Base-by-base conservation (phyloP, 805 yeast genomes). In the Ascoidea tarda region DNA sequence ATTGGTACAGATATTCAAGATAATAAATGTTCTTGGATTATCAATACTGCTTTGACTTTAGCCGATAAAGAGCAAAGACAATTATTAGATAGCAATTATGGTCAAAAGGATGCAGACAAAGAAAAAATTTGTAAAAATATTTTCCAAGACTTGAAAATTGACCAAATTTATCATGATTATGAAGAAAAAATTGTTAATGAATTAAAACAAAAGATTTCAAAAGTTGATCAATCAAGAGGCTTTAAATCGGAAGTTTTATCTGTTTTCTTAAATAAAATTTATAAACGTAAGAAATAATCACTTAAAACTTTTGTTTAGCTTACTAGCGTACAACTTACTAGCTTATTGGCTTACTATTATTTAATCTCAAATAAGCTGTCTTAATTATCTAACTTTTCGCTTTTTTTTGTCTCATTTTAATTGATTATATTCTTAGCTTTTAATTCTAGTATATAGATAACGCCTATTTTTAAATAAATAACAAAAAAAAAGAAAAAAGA, bases 1-100 rank as follows among this genome's bases (percentile, higher is more conserved):
- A 88, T 93, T 60, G 99, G 99, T 60, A 93, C 99, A 55, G 99
- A 93, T 68, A 93, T 93, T 65, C 86, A 86, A 72, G 99, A 93
- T 71, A 93, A 93, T 79, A 93, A 93, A 71, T 93, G 99, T 70
- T 86, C 96, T 48, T 93, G 99, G 99, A 82, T 93, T 53, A 78
- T 93, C 62, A 93, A 93, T 75, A 86, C 87, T 60, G 99, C 99
- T 6, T 78, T 93, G 62, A 77, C 83, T 66, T 71, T 82, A 59
- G 91, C 79, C 51, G 75, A 78, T 32, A 79, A 88, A 47, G 93
- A 82, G 58, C 97, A 93, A 73, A 84, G 97, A 69, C 68, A 74
- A 59, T 55, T 84, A 3, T 77, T 93, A 59, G 98, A 93, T 63
- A 82, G 74, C 49, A 87, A 93, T 74, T 93, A 93, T 66, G 99